Evolutionary conservation across 768 basidiomycete species (phyloP).

Genomic region (Calocybe cyanea): DNA sequence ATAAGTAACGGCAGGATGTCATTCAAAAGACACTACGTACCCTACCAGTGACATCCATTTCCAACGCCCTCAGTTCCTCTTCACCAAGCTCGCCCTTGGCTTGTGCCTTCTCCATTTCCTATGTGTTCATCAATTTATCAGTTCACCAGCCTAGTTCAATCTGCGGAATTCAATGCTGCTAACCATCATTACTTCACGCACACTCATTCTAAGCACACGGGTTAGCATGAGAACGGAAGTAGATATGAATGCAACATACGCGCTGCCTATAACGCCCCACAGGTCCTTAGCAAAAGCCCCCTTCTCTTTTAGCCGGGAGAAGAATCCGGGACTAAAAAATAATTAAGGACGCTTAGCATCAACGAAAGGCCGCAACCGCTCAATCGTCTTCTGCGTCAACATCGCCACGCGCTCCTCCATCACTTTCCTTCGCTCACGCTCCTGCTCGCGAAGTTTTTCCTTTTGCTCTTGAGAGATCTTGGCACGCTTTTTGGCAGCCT

Average conservation of each 20-base stretch:
- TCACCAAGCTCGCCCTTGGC: constrained; percentile 85
- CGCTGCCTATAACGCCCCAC: constrained; percentile 95
- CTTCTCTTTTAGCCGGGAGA: constrained; percentile 92
- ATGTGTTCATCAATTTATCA: not conserved
- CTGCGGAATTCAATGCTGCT: constrained; percentile 8
- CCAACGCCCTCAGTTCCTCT: constrained; percentile 80
- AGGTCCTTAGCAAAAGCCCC: constrained; percentile 91
- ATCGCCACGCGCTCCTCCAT: constrained; percentile 74
- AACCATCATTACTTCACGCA: constrained; percentile 71
- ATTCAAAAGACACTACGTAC: constrained; percentile 27
- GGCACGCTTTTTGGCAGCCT: constrained; percentile 38
- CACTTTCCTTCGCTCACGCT: constrained; percentile 73
- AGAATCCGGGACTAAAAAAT: constrained; percentile 88
- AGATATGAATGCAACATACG: constrained; percentile 49
- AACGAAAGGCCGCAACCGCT: constrained; percentile 85
- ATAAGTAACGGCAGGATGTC: not conserved
- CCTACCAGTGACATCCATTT: constrained; percentile 92
- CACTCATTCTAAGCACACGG: constrained; percentile 58
- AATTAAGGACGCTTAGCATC: constrained; percentile 87
- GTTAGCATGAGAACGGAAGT: constrained; percentile 3
- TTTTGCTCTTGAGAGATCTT: constrained; percentile 80
- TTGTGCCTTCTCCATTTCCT: constrained; percentile 88
- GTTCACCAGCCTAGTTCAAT: not conserved
- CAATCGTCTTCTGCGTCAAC: constrained; percentile 76
- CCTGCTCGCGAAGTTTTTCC: constrained; percentile 78